Conservation (phyloP, 2,329 filamentous ascomycete species). For the Xylariaceae sp. region DNA sequence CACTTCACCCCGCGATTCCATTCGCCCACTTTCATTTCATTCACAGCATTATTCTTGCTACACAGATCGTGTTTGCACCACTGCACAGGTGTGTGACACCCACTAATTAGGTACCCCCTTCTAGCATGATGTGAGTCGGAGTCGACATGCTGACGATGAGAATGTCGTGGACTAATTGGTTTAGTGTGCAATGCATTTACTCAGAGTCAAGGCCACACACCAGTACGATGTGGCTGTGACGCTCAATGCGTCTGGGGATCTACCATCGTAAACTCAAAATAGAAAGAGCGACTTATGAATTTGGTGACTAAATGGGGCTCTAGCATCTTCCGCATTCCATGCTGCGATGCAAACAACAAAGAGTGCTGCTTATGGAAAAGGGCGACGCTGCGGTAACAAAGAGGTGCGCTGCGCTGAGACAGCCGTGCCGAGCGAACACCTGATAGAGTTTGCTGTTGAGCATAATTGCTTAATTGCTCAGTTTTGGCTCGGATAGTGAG, state of each 20-base stretch:
- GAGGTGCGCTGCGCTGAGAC: conserved; percentile 5
- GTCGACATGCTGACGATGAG: too few species aligned
- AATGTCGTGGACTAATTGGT: too few species aligned
- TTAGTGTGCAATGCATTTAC: too few species aligned
- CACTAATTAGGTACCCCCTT: too few species aligned
- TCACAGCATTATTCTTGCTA: too few species aligned
- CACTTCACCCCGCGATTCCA: too few species aligned
- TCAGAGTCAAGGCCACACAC: too few species aligned
- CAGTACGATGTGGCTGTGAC: conserved; percentile 12
- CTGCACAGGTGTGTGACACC: too few species aligned
- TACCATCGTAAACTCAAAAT: conserved; percentile 3
- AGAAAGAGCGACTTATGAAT: not conserved
- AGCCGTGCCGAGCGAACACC: not conserved
- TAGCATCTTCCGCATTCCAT: not conserved
- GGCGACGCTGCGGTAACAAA: conserved; percentile 15
- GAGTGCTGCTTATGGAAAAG: conserved; percentile 17
- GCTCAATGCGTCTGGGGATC: not conserved
- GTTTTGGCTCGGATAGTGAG: conserved; percentile 7
- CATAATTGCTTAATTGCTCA: not conserved
- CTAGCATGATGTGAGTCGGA: too few species aligned
- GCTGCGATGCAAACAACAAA: conserved; percentile 18
- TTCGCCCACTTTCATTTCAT: too few species aligned
- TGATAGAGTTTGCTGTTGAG: not conserved
- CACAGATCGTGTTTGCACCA: too few species aligned
- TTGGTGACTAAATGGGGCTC: not conserved